Evolutionary conservation across 192 early-diverging fungal genomes (phyloP).

Genomic region (Obelidium mucronatum): DNA sequence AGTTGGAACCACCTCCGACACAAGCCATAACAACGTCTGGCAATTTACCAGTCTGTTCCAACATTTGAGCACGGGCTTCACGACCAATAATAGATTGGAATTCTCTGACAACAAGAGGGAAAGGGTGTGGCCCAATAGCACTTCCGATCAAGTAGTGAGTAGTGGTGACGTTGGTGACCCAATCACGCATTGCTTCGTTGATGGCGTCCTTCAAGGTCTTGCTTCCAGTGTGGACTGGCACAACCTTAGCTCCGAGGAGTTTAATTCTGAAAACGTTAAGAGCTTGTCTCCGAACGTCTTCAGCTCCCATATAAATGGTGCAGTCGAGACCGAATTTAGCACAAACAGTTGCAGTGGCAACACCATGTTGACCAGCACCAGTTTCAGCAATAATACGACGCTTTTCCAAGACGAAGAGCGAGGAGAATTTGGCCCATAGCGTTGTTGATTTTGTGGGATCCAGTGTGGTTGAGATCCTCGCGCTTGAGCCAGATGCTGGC

Average conservation of each 20-base stretch:
- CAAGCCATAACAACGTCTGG: conserved; percentile 96
- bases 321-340: conserved; percentile 98
- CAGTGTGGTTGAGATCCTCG: conserved; percentile 98
- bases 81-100: conserved; percentile 98
- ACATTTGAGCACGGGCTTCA: conserved; percentile 88
- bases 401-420: conserved; percentile 95
- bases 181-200: conserved; percentile 99
- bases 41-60: conserved; percentile 78
- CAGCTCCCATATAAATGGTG: conserved; percentile 97
- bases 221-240: conserved; percentile 79
- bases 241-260: conserved; percentile 90
- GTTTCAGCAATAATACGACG: conserved; percentile 98
- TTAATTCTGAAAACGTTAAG: conserved; percentile 97
- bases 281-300: conserved; percentile 92
- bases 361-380: conserved; percentile 98
- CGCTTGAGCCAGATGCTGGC: conserved; percentile 98
- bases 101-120: conserved; percentile 95
- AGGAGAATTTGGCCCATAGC: conserved; percentile 94
- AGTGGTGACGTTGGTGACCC: conserved; percentile 92
- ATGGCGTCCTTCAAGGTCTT: conserved; percentile 96
- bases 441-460: conserved; percentile 99
- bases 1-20: conserved; percentile 96
- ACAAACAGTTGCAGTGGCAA: conserved; percentile 97
- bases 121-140: conserved; percentile 96
- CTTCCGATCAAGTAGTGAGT: conserved; percentile 98